Conservation (phyloP, 1,284 basidiomycete species). For the Lentinula novae-zelandiae region DNA sequence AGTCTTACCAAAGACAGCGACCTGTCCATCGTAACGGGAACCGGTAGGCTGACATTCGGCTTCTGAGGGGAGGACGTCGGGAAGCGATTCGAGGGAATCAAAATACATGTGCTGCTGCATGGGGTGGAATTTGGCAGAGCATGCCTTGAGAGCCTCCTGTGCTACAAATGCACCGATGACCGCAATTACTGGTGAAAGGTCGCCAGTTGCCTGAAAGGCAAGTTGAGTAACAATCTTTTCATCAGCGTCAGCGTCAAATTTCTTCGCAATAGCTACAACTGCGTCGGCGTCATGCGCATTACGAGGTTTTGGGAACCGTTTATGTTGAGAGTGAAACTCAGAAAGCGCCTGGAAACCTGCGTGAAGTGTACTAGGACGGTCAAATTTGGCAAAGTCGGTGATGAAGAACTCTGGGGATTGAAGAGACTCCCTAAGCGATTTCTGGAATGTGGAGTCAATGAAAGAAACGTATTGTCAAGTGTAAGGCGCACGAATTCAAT, state of each 20-base stretch:
- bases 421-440: constrained; percentile 89
- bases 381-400: constrained; percentile 98
- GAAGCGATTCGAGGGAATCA: constrained; percentile 95
- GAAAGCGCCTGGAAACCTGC: constrained; percentile 95
- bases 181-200: constrained; percentile 88
- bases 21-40: constrained; percentile 91
- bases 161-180: constrained; percentile 98
- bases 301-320: constrained; percentile 79
- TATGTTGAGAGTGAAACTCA: constrained; percentile 68
- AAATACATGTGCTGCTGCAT: constrained; percentile 96
- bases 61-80: constrained; percentile 73
- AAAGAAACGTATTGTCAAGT: neutral
- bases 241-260: constrained; percentile 71
- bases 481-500: constrained; percentile 77
- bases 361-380: constrained; percentile 88
- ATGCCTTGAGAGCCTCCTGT: constrained; percentile 97
- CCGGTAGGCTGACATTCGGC: constrained; percentile 82
- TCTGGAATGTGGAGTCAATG: constrained; percentile 44
- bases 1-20: constrained; percentile 90
- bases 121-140: constrained; percentile 98
- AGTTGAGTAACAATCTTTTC: constrained; percentile 85
- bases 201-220: constrained; percentile 91
- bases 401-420: constrained; percentile 87
- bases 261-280: constrained; percentile 77
- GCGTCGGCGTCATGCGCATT: constrained; percentile 79